phyloP scores from a whole-genome alignment of 352 stramenopile species.

The Aphanomyces stellatus region DNA sequence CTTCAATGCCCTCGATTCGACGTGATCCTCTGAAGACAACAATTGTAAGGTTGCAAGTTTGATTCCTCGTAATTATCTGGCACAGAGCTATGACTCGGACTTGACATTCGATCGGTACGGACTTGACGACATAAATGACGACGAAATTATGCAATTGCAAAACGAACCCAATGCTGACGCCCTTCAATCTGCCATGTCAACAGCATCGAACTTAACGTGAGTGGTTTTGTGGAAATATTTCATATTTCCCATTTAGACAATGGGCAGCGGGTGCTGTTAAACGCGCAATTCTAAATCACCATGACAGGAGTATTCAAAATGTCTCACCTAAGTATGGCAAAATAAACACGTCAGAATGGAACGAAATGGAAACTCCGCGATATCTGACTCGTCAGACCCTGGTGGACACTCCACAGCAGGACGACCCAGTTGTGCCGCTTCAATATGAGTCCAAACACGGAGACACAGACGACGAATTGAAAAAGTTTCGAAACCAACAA shows the following conservation, averaged over 20 bases:
- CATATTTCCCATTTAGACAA: conserved; percentile 33
- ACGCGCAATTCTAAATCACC: conserved; percentile 47
- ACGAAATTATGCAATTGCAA: not conserved
- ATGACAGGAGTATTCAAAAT: conserved; percentile 20
- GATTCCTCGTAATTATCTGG: too few relatives aligned
- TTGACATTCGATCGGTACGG: too few relatives aligned
- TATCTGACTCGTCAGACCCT: not conserved
- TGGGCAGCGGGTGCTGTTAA: conserved; percentile 74
- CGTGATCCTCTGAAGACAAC: too few relatives aligned
- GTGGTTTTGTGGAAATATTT: conserved; percentile 4
- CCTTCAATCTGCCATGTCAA: conserved; percentile 63
- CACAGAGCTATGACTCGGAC: too few relatives aligned
- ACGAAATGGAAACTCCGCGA: not conserved
- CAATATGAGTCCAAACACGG: too few relatives aligned
- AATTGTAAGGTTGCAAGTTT: too few relatives aligned
- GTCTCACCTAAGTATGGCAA: not conserved
- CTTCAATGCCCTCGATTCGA: too few relatives aligned
- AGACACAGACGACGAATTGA: conserved; percentile 46
- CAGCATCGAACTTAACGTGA: conserved; percentile 76
- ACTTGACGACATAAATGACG: too few relatives aligned
- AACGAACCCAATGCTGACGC: conserved; percentile 48
- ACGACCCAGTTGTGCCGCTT: not conserved
- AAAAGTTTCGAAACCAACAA: conserved; percentile 66
- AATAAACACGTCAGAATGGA: not conserved
- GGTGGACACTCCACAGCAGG: not conserved